phyloP scores from a whole-genome alignment of 163 green algal species.

The Scenedesmus sp. region DNA sequence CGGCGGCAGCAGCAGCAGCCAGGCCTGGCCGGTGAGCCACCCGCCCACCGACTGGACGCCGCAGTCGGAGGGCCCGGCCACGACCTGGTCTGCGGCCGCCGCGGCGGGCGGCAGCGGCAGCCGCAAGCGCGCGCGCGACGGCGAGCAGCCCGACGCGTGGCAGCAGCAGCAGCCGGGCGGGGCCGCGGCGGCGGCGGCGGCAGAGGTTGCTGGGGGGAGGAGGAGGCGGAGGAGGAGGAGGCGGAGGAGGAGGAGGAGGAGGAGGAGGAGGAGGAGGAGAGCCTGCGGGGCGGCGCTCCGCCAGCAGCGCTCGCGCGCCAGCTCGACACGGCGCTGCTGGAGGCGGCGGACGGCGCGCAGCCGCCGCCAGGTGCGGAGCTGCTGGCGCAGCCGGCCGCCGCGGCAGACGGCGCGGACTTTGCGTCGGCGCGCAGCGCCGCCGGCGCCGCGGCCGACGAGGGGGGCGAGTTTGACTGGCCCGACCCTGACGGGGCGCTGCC shows the following conservation, averaged over 20 bases:
- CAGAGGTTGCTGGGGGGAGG: too few relatives aligned
- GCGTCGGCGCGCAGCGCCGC: too few relatives aligned
- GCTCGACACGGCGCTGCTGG: constrained; percentile 10
- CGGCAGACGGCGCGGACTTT: too few relatives aligned
- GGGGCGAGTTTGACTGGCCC: constrained; percentile 40
- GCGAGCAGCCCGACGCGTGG: background rate
- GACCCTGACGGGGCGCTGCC: background rate
- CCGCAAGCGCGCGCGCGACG: background rate
- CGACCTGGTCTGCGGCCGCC: background rate
- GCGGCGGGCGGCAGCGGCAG: background rate
- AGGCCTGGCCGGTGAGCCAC: constrained; percentile 9
- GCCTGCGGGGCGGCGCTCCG: too few relatives aligned
- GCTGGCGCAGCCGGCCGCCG: background rate
- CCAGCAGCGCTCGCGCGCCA: background rate
- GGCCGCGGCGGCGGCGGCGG: too few relatives aligned
- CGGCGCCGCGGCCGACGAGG: constrained; percentile 7
- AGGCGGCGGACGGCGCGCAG: background rate
- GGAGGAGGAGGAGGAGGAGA: too few relatives aligned
- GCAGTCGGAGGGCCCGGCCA: background rate
- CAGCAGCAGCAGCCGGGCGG: background rate
- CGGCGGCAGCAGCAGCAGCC: constrained; percentile 13
- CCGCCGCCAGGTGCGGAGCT: background rate
- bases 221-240: too few relatives aligned
- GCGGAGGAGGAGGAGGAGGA: too few relatives aligned
- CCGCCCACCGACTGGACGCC: constrained; percentile 35